Evolutionary conservation across 352 stramenopile species (phyloP).

Genomic region (Saprolegnia diclina): DNA sequence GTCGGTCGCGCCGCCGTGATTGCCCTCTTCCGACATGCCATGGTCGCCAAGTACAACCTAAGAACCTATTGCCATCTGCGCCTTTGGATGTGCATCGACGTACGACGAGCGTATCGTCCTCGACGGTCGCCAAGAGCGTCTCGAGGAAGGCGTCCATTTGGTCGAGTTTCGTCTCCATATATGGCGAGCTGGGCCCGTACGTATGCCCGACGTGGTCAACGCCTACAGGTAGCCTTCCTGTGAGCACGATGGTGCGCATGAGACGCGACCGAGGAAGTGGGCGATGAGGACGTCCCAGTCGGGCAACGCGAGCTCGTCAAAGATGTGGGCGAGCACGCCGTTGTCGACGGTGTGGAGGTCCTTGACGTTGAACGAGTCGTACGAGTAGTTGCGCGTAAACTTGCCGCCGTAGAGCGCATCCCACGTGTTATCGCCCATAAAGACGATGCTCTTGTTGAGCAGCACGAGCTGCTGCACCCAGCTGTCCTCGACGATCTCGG

Average conservation of each 20-base stretch:
- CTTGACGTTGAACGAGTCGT: constrained; percentile 97
- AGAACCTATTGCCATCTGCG: too few species aligned
- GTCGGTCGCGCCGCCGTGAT: constrained; percentile 95
- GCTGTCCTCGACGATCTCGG: constrained; percentile 94
- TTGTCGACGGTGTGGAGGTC: constrained; percentile 98
- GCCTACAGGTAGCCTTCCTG: constrained; percentile 58
- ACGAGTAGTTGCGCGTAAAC: constrained; percentile 91
- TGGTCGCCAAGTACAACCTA: constrained; percentile 96
- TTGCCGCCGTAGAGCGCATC: constrained; percentile 87
- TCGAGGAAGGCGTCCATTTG: constrained; percentile 93
- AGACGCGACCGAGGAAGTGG: constrained; percentile 49
- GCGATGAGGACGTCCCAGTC: constrained; percentile 82
- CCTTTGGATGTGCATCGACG: too few species aligned
- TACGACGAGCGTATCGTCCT: constrained; percentile 34
- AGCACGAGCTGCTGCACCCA: constrained; percentile 82
- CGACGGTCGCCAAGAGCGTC: constrained; percentile 59
- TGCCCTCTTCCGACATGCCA: constrained; percentile 97
- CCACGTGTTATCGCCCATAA: constrained; percentile 99
- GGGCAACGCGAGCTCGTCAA: constrained; percentile 48
- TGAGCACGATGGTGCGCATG: too few species aligned
- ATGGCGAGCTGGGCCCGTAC: constrained; percentile 89
- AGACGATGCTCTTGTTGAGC: constrained; percentile 76
- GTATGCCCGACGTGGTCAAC: constrained; percentile 99
- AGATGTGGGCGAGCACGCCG: constrained; percentile 75
- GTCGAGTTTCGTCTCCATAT: constrained; percentile 93